A percentile compares a stretch with the other conserved stretches of the same genome.
Evolutionary conservation across 139 green algal species (phyloP).

Genomic region (Micractinium sp.): DNA sequence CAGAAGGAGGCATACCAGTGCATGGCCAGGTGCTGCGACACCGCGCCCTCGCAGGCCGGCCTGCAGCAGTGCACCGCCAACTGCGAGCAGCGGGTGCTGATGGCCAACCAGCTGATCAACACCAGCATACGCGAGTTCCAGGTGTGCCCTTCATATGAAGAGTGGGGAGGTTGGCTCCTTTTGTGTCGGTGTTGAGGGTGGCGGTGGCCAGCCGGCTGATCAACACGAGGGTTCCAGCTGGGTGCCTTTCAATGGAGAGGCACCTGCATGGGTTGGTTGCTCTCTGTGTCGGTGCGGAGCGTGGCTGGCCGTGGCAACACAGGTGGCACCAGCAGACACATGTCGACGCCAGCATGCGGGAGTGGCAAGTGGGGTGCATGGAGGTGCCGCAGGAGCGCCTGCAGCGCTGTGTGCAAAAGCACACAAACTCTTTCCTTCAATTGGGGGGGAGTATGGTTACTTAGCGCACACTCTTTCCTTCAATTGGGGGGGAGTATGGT

Average conservation of each 20-base stretch:
- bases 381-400: constrained; percentile 35
- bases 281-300: too few species aligned
- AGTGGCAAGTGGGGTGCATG: too few species aligned
- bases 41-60: constrained; percentile 3
- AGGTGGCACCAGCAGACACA: too few species aligned
- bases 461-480: too few species aligned
- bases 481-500: background rate
- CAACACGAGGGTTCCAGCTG: background rate
- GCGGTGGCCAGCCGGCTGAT: background rate
- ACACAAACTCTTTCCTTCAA: too few species aligned
- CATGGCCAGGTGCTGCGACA: constrained; percentile 51
- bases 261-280: too few species aligned
- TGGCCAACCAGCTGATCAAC: constrained; percentile 40
- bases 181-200: too few species aligned
- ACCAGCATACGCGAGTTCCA: constrained; percentile 42
- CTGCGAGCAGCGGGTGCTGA: constrained; percentile 39
- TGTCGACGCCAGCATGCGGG: too few species aligned
- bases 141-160: background rate
- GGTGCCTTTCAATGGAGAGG: background rate
- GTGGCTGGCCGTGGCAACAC: too few species aligned
- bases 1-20: constrained; percentile 52
- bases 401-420: constrained; percentile 46
- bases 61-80: constrained; percentile 23
- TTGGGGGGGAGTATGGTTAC: too few species aligned
- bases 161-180: background rate